phyloP scores from a whole-genome alignment of 2,329 filamentous ascomycete genomes.

The Colletotrichum filicis region DNA sequence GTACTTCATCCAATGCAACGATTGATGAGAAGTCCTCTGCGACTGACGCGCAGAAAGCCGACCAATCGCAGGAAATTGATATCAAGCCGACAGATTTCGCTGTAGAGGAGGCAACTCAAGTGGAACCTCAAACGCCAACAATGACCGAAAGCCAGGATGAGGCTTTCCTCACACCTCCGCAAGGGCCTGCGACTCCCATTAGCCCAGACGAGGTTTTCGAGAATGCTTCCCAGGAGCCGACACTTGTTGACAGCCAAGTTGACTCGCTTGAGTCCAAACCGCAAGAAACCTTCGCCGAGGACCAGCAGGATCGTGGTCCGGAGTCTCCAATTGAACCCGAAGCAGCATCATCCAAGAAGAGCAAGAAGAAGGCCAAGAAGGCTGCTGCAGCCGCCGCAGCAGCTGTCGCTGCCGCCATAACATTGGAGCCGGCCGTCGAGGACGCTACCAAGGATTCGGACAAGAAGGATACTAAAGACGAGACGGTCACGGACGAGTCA shows the following conservation, averaged over 20 bases:
- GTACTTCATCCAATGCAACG: neutral
- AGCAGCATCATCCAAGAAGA: conserved; percentile 40
- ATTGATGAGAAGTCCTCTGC: neutral
- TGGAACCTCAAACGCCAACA: conserved; percentile 16
- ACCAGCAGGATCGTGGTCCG: conserved; percentile 12
- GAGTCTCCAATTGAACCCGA: conserved; percentile 18
- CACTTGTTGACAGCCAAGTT: conserved; percentile 22
- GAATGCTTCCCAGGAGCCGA: conserved; percentile 18
- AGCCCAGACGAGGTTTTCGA: neutral
- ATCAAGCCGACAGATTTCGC: neutral
- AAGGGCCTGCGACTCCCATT: neutral
- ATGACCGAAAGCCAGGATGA: conserved; percentile 5
- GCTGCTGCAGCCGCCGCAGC: conserved; percentile 13
- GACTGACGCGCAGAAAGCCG: neutral
- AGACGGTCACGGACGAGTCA: conserved; percentile 2
- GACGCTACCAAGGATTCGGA: conserved; percentile 2
- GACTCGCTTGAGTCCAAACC: conserved; percentile 15
- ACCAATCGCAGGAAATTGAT: neutral
- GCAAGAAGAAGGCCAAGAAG: conserved; percentile 41
- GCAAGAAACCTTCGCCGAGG: conserved; percentile 22
- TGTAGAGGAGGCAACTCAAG: neutral
- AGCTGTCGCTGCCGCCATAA: neutral
- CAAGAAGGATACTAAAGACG: conserved; percentile 20
- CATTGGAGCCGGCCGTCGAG: neutral
- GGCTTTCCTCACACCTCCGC: conserved; percentile 6